phyloP scores from a whole-genome alignment of 2,329 filamentous ascomycete genomes.

The Nemania sp. region DNA sequence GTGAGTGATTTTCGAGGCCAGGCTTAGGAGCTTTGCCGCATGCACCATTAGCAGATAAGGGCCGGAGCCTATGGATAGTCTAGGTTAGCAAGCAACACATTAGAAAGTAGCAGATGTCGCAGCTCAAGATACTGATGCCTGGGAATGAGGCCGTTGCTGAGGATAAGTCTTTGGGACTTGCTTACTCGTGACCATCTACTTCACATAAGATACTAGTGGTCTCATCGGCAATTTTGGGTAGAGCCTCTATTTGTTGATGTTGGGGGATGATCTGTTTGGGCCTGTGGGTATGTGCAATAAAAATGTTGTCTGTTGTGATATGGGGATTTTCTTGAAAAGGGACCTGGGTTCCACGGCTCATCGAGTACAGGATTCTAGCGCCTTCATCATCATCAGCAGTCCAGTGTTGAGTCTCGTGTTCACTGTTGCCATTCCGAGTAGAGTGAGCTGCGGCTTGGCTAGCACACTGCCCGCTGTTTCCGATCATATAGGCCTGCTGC shows the following conservation, averaged over 20 bases:
- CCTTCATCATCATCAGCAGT: not conserved
- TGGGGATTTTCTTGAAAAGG: not conserved
- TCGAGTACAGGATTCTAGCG: not conserved
- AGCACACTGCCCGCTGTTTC: not conserved
- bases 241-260: too few species aligned
- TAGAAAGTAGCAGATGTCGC: not conserved
- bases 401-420: too few species aligned
- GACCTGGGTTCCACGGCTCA: not conserved
- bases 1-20: not conserved
- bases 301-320: not conserved
- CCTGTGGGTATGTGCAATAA: not conserved
- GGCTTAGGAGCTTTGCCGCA: not conserved
- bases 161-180: not conserved
- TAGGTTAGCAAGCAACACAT: constrained; percentile 6
- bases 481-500: not conserved
- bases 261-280: not conserved
- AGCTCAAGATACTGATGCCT: not conserved
- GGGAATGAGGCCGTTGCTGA: not conserved
- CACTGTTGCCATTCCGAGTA: not conserved
- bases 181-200: constrained; percentile 4
- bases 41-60: not conserved
- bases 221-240: not conserved
- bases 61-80: not conserved
- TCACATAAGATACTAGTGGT: not conserved
- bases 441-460: not conserved